Percentiles rank a stretch among this genome's conserved stretches.
Conservation (phyloP, 1,284 basidiomycete species). For the Pulchroboletus neoregius region DNA sequence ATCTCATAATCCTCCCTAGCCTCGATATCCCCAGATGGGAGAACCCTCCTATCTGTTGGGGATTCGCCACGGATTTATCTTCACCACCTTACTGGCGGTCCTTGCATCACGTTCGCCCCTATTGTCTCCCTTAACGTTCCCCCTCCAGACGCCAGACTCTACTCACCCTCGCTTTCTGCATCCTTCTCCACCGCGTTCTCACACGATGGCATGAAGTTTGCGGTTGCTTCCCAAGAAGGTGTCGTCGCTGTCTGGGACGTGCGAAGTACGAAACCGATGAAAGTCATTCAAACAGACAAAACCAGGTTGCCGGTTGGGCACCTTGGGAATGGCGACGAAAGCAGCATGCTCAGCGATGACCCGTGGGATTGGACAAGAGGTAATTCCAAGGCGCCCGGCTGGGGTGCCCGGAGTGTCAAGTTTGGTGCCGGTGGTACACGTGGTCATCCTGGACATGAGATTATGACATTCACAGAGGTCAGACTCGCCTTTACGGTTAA, state of each 20-base stretch:
- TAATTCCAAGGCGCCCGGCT: slow-evolving; percentile 58
- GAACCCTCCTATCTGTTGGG: slow-evolving; percentile 79
- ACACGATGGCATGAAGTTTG: slow-evolving; percentile 75
- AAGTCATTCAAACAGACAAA: slow-evolving; percentile 58
- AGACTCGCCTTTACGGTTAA: slow-evolving; percentile 19
- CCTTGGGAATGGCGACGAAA: slow-evolving; percentile 42
- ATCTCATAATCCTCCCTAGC: slow-evolving; percentile 40
- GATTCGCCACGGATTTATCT: slow-evolving; percentile 81
- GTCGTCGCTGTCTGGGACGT: slow-evolving; percentile 79
- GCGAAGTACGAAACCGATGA: slow-evolving; percentile 63
- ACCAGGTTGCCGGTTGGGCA: slow-evolving; percentile 35
- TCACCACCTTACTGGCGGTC: slow-evolving; percentile 61
- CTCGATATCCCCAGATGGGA: slow-evolving; percentile 81
- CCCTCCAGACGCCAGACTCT: slow-evolving; percentile 41
- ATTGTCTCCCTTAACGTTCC: slow-evolving; percentile 58
- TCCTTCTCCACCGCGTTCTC: slow-evolving; percentile 87
- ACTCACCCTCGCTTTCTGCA: slow-evolving; percentile 50
- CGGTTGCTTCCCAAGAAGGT: slow-evolving; percentile 84
- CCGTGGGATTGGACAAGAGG: slow-evolving; percentile 63
- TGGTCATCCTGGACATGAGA: slow-evolving; percentile 47
- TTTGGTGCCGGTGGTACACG: slow-evolving; percentile 55
- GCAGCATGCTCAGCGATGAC: slow-evolving; percentile 56
- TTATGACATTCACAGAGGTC: slow-evolving; percentile 84
- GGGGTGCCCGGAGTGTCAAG: slow-evolving; percentile 75
- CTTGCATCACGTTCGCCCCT: slow-evolving; percentile 51